A percentile compares a stretch with the other conserved stretches of the same genome.
phyloP scores from a whole-genome alignment of 257 asterid species.

The Solanum raphanifolium region DNA sequence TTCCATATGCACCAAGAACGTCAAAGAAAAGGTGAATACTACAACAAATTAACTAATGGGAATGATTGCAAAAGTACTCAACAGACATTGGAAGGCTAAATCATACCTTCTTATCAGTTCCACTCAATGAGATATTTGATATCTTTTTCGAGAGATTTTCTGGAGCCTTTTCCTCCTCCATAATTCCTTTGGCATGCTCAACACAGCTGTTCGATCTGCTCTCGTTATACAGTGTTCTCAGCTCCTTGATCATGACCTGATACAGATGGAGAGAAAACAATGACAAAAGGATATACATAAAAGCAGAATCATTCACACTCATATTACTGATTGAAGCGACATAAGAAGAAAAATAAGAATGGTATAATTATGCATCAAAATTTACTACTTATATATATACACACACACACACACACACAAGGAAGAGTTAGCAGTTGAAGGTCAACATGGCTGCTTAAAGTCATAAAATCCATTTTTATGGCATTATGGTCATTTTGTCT shows the following conservation, averaged over 20 bases:
- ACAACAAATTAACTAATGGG: neutral
- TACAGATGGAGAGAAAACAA: neutral
- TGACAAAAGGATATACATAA: neutral
- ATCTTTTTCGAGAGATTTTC: conserved; percentile 71
- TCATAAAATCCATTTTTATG: neutral
- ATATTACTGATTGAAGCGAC: neutral
- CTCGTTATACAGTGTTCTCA: conserved; percentile 49
- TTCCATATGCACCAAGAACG: neutral
- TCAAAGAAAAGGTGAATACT: neutral
- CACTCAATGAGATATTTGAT: conserved; percentile 53
- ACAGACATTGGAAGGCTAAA: neutral
- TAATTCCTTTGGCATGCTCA: conserved; percentile 84
- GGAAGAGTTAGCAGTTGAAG: neutral
- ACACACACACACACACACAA: neutral
- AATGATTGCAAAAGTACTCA: neutral
- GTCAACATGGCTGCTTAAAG: neutral
- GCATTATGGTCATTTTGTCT: neutral
- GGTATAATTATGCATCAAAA: neutral
- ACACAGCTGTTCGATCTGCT: conserved; percentile 74
- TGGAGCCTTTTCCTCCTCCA: conserved; percentile 88
- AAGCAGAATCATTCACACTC: neutral
- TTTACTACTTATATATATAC: neutral
- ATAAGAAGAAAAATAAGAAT: neutral
- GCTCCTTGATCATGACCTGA: conserved; percentile 55
- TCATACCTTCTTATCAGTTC: conserved; percentile 60